Evolutionary conservation across 2,329 filamentous ascomycete genomes (phyloP).

Genomic region (Talaromyces sp.): DNA sequence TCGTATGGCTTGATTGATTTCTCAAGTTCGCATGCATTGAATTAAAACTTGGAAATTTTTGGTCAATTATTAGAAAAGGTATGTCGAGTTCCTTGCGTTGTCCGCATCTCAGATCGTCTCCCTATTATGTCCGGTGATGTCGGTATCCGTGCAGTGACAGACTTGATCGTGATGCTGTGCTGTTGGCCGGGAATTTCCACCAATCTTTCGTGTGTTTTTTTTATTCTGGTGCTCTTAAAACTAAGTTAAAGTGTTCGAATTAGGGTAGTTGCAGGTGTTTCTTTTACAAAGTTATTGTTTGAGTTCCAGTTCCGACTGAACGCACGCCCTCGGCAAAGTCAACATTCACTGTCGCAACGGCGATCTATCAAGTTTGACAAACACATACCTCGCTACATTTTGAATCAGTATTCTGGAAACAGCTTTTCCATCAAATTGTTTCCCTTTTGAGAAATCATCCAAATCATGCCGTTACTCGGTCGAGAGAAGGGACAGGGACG

Average conservation of each 20-base stretch:
- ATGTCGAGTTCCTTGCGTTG: slow-evolving; percentile 1
- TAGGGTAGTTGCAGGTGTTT: background rate
- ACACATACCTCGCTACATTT: background rate
- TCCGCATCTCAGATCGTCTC: background rate
- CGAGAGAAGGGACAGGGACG: slow-evolving; percentile 39
- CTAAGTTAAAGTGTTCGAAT: background rate
- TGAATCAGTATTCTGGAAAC: too few species aligned
- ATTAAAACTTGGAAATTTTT: too few species aligned
- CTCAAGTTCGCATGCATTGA: slow-evolving; percentile 16
- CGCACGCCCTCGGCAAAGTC: too few species aligned
- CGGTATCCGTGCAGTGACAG: background rate
- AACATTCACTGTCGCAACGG: background rate
- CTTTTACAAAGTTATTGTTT: background rate
- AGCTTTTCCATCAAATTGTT: too few species aligned
- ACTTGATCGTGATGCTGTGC: background rate
- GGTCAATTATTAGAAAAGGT: too few species aligned
- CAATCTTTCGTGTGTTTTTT: background rate
- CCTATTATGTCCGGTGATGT: slow-evolving; percentile 3
- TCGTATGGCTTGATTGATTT: slow-evolving; percentile 3
- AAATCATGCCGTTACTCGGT: slow-evolving; percentile 36
- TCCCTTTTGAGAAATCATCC: too few species aligned
- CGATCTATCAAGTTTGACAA: background rate
- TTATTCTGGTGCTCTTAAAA: too few species aligned
- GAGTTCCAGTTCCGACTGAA: background rate
- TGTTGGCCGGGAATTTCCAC: background rate